phyloP scores from a whole-genome alignment of 1,284 basidiomycete species.

The Prillingera fragicola region DNA sequence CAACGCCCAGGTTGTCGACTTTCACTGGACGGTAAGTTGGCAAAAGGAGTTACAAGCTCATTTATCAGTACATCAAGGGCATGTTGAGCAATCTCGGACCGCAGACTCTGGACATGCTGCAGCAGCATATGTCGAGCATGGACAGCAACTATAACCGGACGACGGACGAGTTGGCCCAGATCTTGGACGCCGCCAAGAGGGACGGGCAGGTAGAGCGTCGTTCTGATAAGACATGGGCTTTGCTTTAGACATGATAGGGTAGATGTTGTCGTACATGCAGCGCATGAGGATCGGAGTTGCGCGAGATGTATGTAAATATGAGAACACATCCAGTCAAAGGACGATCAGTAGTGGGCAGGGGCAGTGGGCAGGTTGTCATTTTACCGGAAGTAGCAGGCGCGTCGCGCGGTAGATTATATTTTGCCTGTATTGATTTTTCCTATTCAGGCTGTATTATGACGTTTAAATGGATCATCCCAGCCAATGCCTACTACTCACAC shows the following conservation, averaged over 20 bases:
- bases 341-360: too few relatives aligned
- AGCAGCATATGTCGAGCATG: constrained; percentile 67
- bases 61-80: constrained; percentile 64
- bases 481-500: not conserved
- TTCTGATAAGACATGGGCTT: constrained; percentile 67
- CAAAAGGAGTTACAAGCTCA: not conserved
- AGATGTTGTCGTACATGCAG: too few relatives aligned
- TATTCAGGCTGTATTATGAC: too few relatives aligned
- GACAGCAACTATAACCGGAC: constrained; percentile 72
- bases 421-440: too few relatives aligned
- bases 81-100: constrained; percentile 76
- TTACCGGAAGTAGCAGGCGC: too few relatives aligned
- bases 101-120: constrained; percentile 67
- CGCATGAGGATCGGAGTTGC: too few relatives aligned
- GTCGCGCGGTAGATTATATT: too few relatives aligned
- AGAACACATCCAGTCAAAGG: too few relatives aligned
- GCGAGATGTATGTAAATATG: too few relatives aligned
- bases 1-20: constrained; percentile 1
- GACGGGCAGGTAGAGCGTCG: constrained; percentile 64
- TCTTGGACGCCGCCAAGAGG: constrained; percentile 69
- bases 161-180: constrained; percentile 64
- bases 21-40: constrained; percentile 72
- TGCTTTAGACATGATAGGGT: too few relatives aligned
- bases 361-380: too few relatives aligned
- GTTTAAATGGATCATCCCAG: too few relatives aligned